Evolutionary conservation across 768 basidiomycete species (phyloP), one percentile per base, ranked within the genome.

Genomic region (Lactifluus volemus): DNA sequence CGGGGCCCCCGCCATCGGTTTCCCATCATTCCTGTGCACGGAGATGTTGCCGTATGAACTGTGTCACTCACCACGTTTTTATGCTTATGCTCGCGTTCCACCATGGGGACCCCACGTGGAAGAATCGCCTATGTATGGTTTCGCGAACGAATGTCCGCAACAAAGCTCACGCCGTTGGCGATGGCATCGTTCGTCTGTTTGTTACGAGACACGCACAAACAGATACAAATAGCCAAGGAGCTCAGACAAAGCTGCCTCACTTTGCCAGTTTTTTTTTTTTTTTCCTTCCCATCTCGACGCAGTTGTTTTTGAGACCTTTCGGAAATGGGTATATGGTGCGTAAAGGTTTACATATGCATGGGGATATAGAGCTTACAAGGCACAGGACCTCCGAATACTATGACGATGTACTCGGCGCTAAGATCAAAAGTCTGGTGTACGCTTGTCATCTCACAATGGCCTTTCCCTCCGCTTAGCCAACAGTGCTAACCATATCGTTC

Each of bases 371-470:
- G 10, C 51, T 59, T 38, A 49, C 25, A 30, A 44, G 9, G 17
- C 48, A 58, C 68, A 91, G 89, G 89, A 87, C 86, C 17, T 73
- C 81, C 45, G 82, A 83, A 70, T 82, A 86, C 68, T 79, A 82
- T 62, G 89, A 92, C 73, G 82, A 87, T 68, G 83, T 90, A 39
- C 74, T 92, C 10, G 79, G 80, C 65, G 76, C 81, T 61, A 92
- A 91, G 81, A 78, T 92, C 66, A 88, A 85, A 74, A 83, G 76
- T 66, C 69, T 92, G 68, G 84, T 90, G 89, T 92, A 81, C 69
- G 88, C 68, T 47, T 36, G 39, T 41, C 51, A 44, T 42, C 71
- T 60, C 44, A 39, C 57, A 25, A 39, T 32, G 38, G 38, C 48
- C 42, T 30, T 30, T 6, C 49, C 53, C 19, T 5, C 14, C 52